Conservation (phyloP, 371 early-diverging fungal species). For the Saksenaea vasiformis region DNA sequence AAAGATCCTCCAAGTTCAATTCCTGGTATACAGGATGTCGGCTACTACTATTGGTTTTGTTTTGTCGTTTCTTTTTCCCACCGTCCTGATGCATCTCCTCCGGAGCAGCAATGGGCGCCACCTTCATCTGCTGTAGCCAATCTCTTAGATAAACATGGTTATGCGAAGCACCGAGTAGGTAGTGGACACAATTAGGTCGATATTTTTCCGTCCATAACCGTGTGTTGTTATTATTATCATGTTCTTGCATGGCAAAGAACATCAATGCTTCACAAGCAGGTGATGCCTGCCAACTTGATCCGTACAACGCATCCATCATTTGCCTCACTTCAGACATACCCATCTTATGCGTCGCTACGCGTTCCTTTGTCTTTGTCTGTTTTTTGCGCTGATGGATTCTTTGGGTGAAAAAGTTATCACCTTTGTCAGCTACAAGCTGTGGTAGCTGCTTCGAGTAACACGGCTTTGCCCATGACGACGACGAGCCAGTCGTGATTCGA, state of each 20-base stretch:
- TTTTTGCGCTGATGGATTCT: background rate
- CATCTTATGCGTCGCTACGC: background rate
- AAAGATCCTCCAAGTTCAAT: background rate
- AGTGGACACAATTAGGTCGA: constrained; percentile 19
- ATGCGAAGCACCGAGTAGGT: constrained; percentile 15
- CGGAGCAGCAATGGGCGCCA: constrained; percentile 4
- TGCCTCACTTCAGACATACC: background rate
- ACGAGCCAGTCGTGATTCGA: background rate
- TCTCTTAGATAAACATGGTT: constrained; percentile 17
- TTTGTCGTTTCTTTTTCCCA: background rate
- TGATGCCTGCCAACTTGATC: background rate
- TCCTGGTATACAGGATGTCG: background rate
- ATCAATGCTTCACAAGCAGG: background rate
- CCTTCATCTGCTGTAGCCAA: constrained; percentile 31
- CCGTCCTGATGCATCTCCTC: background rate
- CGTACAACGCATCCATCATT: background rate
- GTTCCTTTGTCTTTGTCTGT: background rate
- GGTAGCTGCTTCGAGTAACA: background rate
- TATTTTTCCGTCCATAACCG: constrained; percentile 36
- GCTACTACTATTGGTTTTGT: background rate
- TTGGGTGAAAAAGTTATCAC: background rate
- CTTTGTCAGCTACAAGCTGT: background rate
- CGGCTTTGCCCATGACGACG: background rate
- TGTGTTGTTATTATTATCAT: background rate
- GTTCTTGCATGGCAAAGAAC: background rate